These are phyloP conservation scores for Madurella mycetomatis DNA, from an alignment of 2,329 filamentous ascomycete species.

Conservation along the genomic window DNA sequence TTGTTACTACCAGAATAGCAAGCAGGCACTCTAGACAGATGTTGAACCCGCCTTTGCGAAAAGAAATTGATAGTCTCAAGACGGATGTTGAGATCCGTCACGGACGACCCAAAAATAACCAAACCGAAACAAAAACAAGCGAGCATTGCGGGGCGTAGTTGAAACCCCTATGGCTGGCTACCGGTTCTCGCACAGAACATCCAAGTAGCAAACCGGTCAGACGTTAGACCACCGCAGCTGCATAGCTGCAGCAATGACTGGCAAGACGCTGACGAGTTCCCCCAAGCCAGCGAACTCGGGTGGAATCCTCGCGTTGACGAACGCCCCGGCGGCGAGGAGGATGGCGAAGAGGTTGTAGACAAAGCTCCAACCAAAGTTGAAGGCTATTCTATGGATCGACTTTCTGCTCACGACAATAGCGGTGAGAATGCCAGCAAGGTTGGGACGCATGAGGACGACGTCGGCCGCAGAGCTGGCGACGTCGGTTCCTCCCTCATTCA, in stretches of 20 bases:
- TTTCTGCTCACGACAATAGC: slow-evolving; percentile 51
- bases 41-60: too few relatives aligned
- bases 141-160: too few relatives aligned
- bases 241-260: slow-evolving; percentile 58
- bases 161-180: too few relatives aligned
- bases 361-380: slow-evolving; percentile 68
- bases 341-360: slow-evolving; percentile 68
- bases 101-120: too few relatives aligned
- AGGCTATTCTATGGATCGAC: slow-evolving; percentile 47
- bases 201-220: not conserved
- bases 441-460: slow-evolving; percentile 59
- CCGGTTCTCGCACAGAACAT: too few relatives aligned
- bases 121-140: too few relatives aligned
- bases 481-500: slow-evolving; percentile 44
- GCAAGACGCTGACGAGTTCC: slow-evolving; percentile 69
- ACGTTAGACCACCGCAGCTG: slow-evolving; percentile 38
- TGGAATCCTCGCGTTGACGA: slow-evolving; percentile 49
- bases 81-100: too few relatives aligned
- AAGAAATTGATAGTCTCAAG: too few relatives aligned
- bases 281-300: slow-evolving; percentile 65
- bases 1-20: too few relatives aligned
- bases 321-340: slow-evolving; percentile 61
- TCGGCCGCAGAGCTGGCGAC: slow-evolving; percentile 65
- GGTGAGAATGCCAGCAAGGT: slow-evolving; percentile 51
- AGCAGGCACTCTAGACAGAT: too few relatives aligned